phyloP scores from a whole-genome alignment of 768 basidiomycete species.

The Glaciozyma martinii region DNA sequence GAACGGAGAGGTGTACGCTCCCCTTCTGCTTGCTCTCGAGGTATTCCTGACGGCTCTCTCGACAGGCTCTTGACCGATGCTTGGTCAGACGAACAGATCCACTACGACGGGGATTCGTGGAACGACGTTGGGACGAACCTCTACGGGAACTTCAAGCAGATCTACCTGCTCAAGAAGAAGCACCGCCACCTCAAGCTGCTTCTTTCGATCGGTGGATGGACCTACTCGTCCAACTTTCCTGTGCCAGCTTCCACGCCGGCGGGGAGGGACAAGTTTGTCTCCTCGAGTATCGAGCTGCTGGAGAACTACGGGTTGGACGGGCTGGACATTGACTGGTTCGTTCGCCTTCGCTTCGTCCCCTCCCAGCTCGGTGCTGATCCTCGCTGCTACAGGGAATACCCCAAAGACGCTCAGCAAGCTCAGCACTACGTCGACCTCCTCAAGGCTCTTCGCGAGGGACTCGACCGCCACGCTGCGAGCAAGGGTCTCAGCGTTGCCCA shows the following conservation, averaged over 20 bases:
- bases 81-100: slow-evolving; percentile 96
- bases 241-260: slow-evolving; percentile 60
- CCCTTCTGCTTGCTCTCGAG: background rate
- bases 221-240: slow-evolving; percentile 79
- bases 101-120: slow-evolving; percentile 92
- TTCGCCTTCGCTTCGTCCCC: background rate
- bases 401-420: slow-evolving; percentile 66
- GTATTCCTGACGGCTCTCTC: background rate
- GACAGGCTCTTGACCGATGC: slow-evolving; percentile 58
- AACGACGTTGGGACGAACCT: slow-evolving; percentile 81
- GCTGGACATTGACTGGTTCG: slow-evolving; percentile 68
- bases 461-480: slow-evolving; percentile 67
- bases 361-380: background rate
- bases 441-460: slow-evolving; percentile 58
- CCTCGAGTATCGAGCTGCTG: slow-evolving; percentile 63
- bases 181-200: slow-evolving; percentile 64
- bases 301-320: slow-evolving; percentile 91
- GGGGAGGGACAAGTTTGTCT: slow-evolving; percentile 67
- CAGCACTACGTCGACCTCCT: slow-evolving; percentile 74
- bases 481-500: slow-evolving; percentile 41
- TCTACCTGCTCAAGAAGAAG: slow-evolving; percentile 80
- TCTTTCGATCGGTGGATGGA: slow-evolving; percentile 93
- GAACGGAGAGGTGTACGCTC: slow-evolving; percentile 19
- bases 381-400: slow-evolving; percentile 56
- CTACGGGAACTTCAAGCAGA: slow-evolving; percentile 84